Evolutionary conservation across 805 yeast genomes (phyloP).

Genomic region (Candida orba): DNA sequence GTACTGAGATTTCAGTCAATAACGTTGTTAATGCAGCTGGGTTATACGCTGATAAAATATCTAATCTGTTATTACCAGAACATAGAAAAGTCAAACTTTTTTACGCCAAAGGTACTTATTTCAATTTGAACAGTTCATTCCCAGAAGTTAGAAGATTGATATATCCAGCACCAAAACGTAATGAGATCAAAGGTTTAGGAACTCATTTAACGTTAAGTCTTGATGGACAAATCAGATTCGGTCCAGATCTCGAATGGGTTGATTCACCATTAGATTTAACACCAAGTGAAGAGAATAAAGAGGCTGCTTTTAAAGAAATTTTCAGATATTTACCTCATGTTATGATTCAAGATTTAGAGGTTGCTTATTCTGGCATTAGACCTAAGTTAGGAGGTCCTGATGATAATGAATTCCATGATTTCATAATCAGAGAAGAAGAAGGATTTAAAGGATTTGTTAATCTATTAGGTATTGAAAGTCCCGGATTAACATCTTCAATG

Average conservation of each 20-base stretch:
- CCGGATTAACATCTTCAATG: slow-evolving; percentile 78
- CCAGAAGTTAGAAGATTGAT: slow-evolving; percentile 51
- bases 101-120: slow-evolving; percentile 86
- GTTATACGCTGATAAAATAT: slow-evolving; percentile 59
- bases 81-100: slow-evolving; percentile 50
- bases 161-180: slow-evolving; percentile 71
- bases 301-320: slow-evolving; percentile 52
- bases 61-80: slow-evolving; percentile 61
- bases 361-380: slow-evolving; percentile 76
- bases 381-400: slow-evolving; percentile 59
- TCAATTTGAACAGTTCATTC: slow-evolving; percentile 40
- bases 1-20: slow-evolving; percentile 41
- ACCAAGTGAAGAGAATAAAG: slow-evolving; percentile 42
- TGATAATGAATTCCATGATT: slow-evolving; percentile 53
- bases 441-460: slow-evolving; percentile 76
- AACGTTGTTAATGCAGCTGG: slow-evolving; percentile 77
- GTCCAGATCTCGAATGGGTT: slow-evolving; percentile 87
- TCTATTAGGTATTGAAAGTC: slow-evolving; percentile 80
- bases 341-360: slow-evolving; percentile 41
- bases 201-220: slow-evolving; percentile 81
- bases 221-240: slow-evolving; percentile 74
- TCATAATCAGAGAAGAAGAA: slow-evolving; percentile 60
- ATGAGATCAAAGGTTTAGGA: slow-evolving; percentile 68
- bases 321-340: slow-evolving; percentile 57
- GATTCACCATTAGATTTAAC: slow-evolving; percentile 38